These are phyloP conservation scores for Pichia sp. DNA, from an alignment of 1,139 yeast genomes.

Conservation along the genomic window DNA sequence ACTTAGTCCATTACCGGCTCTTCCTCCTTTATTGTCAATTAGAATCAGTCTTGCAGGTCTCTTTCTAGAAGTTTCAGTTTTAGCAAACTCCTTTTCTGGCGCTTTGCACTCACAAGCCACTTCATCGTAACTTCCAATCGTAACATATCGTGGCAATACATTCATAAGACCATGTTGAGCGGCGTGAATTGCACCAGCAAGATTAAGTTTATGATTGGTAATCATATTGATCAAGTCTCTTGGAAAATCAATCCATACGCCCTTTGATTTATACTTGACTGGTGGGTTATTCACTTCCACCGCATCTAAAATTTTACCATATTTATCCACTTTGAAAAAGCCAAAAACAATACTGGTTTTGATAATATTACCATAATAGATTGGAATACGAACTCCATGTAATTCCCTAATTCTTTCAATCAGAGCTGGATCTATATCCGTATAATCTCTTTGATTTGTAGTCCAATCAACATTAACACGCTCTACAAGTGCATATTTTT, in stretches of 20 bases:
- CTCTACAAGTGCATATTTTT: slow-evolving; percentile 70
- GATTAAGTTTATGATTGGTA: slow-evolving; percentile 47
- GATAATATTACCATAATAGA: slow-evolving; percentile 65
- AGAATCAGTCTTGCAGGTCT: slow-evolving; percentile 85
- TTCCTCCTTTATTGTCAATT: slow-evolving; percentile 77
- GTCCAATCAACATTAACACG: slow-evolving; percentile 91
- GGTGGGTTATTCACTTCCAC: slow-evolving; percentile 93
- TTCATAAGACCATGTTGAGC: slow-evolving; percentile 88
- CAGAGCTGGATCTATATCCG: slow-evolving; percentile 83
- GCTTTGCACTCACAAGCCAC: slow-evolving; percentile 92
- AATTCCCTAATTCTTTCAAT: slow-evolving; percentile 59
- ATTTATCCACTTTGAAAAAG: slow-evolving; percentile 74
- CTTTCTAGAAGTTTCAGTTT: slow-evolving; percentile 54
- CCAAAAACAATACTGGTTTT: slow-evolving; percentile 82
- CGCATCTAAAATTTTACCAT: slow-evolving; percentile 76
- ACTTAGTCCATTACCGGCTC: slow-evolving; percentile 70
- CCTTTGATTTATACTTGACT: slow-evolving; percentile 56
- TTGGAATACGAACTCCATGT: slow-evolving; percentile 49
- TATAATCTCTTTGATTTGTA: slow-evolving; percentile 83
- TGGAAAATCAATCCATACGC: slow-evolving; percentile 90
- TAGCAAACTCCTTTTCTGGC: slow-evolving; percentile 88
- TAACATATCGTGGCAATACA: slow-evolving; percentile 57
- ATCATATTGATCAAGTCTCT: slow-evolving; percentile 50
- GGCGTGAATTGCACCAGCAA: slow-evolving; percentile 94
- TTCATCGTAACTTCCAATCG: slow-evolving; percentile 57